Percentiles rank a stretch among this genome's conserved stretches.
These are phyloP conservation scores for Rhizophora mangle DNA, from an alignment of 345 rosid species.

Conservation along the genomic window DNA sequence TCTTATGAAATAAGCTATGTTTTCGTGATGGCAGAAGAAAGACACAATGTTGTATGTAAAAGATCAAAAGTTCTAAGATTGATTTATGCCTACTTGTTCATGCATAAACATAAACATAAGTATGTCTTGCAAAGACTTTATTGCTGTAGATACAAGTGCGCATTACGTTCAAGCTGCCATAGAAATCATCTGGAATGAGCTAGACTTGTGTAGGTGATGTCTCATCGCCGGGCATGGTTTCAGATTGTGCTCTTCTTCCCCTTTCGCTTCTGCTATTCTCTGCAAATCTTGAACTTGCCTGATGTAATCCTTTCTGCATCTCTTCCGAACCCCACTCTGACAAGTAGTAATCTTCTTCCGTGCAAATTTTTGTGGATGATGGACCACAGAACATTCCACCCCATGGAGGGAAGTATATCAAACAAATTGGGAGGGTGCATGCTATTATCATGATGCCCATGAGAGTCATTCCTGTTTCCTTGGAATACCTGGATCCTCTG, in stretches of 20 bases:
- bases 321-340: conserved; percentile 67
- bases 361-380: conserved; percentile 32
- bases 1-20: no score
- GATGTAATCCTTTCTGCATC: conserved; percentile 47
- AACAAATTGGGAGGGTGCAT: conserved; percentile 60
- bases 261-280: conserved; percentile 68
- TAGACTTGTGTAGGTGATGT: conserved; percentile 27
- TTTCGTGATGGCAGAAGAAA: no score
- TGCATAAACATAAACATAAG: no score
- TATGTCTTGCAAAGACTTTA: no score
- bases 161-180: not conserved
- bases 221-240: conserved; percentile 10
- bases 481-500: conserved; percentile 73
- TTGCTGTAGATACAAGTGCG: not conserved
- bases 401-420: conserved; percentile 88
- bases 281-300: conserved; percentile 61
- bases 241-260: conserved; percentile 30
- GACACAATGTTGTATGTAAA: not conserved
- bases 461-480: conserved; percentile 63
- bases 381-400: conserved; percentile 92
- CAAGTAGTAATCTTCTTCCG: conserved; percentile 78
- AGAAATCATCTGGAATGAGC: not conserved
- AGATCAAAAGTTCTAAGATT: not conserved
- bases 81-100: no score
- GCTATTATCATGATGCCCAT: conserved; percentile 81